A percentile compares a stretch with the other conserved stretches of the same genome.
Conservation (phyloP, 148 eudicot genomes). For the Rhododendron ferrugineum region DNA sequence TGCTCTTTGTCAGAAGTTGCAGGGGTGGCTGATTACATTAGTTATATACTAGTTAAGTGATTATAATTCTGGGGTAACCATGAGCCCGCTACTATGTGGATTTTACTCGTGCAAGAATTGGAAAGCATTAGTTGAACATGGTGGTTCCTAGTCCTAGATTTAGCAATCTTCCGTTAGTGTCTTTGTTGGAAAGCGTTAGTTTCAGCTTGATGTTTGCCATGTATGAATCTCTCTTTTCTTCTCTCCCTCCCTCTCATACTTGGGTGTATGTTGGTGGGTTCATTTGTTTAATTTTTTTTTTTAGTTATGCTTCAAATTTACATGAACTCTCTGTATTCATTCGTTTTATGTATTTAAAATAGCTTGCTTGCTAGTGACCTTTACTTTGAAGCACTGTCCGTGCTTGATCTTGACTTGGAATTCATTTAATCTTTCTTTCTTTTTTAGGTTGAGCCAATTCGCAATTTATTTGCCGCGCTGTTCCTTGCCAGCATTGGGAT, state of each 20-base stretch:
- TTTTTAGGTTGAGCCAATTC: slow-evolving; percentile 90
- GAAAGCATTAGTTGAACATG: not conserved
- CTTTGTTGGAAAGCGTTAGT: not conserved
- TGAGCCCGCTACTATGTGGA: not conserved
- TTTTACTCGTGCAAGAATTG: not conserved
- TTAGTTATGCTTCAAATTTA: not conserved
- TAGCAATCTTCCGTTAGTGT: not conserved
- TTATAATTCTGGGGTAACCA: not conserved
- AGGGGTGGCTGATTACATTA: not conserved
- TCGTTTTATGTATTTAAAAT: not conserved
- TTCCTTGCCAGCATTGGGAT: slow-evolving; percentile 98
- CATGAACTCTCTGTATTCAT: not conserved
- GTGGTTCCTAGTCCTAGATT: not conserved
- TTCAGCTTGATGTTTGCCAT: not conserved
- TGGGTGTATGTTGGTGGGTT: not conserved
- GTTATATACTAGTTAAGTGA: not conserved
- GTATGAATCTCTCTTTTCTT: not conserved
- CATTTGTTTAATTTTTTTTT: not conserved
- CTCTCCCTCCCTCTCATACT: not conserved
- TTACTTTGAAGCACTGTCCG: not conserved
- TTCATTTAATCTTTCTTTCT: not conserved
- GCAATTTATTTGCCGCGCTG: slow-evolving; percentile 98
- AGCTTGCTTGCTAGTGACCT: not conserved
- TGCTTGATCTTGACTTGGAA: not conserved
- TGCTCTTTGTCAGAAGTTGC: not conserved